Evolutionary conservation across 2,329 filamentous ascomycete genomes (phyloP).

Genomic region (Colletotrichum tanaceti): DNA sequence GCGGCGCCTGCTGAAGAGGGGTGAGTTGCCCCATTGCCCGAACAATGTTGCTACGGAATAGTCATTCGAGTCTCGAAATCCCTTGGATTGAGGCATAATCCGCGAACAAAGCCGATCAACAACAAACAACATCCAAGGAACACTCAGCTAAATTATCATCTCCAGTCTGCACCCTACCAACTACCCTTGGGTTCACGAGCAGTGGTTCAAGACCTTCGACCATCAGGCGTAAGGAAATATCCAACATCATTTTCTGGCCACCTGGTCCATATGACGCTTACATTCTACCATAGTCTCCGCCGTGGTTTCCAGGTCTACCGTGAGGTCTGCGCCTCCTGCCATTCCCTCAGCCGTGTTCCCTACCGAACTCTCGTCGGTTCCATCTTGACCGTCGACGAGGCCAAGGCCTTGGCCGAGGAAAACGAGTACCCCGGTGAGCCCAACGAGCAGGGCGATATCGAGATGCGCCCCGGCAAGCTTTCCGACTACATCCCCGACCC

Average conservation of each 20-base stretch:
- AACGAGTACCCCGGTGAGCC: conserved; percentile 99
- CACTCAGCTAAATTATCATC: conserved; percentile 22
- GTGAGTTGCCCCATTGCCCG: conserved; percentile 70
- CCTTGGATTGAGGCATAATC: conserved; percentile 41
- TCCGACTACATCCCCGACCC: conserved; percentile 95
- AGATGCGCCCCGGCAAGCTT: conserved; percentile 98
- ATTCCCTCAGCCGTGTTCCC: conserved; percentile 93
- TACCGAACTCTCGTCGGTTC: conserved; percentile 92
- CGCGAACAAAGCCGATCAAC: conserved; percentile 20
- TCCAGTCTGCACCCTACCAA: conserved; percentile 86
- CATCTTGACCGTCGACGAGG: conserved; percentile 96
- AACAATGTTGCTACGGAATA: conserved; percentile 25
- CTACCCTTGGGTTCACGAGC: conserved; percentile 95
- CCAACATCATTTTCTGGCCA: conserved; percentile 2
- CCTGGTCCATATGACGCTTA: conserved; percentile 31
- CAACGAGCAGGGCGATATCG: conserved; percentile 97
- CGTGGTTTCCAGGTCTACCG: conserved; percentile 99
- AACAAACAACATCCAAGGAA: conserved; percentile 19
- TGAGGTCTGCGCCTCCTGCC: conserved; percentile 97
- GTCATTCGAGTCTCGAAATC: conserved; percentile 27
- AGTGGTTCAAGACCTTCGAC: conserved; percentile 96
- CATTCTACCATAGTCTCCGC: conserved; percentile 75
- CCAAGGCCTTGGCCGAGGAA: conserved; percentile 96
- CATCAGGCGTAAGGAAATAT: conserved; percentile 83
- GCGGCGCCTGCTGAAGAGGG: conserved; percentile 97